Conservation (phyloP, 2,329 filamentous ascomycete species). For the Xylariaceae sp. region DNA sequence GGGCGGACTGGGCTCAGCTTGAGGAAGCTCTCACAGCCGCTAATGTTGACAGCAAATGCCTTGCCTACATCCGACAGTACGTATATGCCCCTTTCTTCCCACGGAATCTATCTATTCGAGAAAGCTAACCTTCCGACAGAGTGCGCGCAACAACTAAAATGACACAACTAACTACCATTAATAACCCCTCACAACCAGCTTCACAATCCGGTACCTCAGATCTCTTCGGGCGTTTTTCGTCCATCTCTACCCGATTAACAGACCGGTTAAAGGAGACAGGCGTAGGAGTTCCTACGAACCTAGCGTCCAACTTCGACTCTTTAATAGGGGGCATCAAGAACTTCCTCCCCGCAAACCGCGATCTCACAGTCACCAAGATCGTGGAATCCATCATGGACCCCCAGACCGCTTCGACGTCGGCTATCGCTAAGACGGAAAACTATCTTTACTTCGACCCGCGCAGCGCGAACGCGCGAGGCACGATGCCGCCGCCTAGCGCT, state of each 20-base stretch:
- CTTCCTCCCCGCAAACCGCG: slow-evolving; percentile 92
- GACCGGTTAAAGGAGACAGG: slow-evolving; percentile 89
- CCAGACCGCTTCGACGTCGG: slow-evolving; percentile 78
- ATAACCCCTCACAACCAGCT: slow-evolving; percentile 62
- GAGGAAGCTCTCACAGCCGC: slow-evolving; percentile 75
- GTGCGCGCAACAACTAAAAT: slow-evolving; percentile 94
- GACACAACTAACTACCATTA: slow-evolving; percentile 94
- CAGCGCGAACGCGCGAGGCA: slow-evolving; percentile 87
- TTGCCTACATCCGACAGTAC: slow-evolving; percentile 83
- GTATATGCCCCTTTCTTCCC: slow-evolving; percentile 30
- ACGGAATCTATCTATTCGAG: not conserved
- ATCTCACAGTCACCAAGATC: slow-evolving; percentile 95
- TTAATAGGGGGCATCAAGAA: slow-evolving; percentile 96
- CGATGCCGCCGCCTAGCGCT: slow-evolving; percentile 74
- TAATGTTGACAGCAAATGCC: slow-evolving; percentile 69
- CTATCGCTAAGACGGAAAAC: slow-evolving; percentile 92
- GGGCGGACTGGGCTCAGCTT: slow-evolving; percentile 79
- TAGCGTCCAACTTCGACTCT: slow-evolving; percentile 81
- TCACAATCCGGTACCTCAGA: slow-evolving; percentile 64
- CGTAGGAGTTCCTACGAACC: slow-evolving; percentile 63
- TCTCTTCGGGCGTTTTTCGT: slow-evolving; percentile 89
- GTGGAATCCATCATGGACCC: slow-evolving; percentile 98
- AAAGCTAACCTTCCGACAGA: slow-evolving; percentile 41
- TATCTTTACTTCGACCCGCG: slow-evolving; percentile 97
- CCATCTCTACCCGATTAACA: slow-evolving; percentile 84